Percentiles rank a stretch among this genome's conserved stretches.
phyloP scores from a whole-genome alignment of 805 yeast species.

The Spathaspora hagerdaliae region DNA sequence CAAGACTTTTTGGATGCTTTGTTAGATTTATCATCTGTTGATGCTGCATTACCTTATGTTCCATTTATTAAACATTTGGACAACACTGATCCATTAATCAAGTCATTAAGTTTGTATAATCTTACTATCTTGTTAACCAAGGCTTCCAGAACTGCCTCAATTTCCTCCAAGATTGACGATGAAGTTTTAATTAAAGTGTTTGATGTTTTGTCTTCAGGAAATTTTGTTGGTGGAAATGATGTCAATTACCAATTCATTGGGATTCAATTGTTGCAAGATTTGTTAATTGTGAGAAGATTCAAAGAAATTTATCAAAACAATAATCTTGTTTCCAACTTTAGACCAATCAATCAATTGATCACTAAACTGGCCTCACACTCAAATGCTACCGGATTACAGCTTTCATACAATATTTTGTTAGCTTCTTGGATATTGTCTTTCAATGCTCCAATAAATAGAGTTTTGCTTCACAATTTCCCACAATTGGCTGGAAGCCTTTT shows the following conservation, averaged over 20 bases:
- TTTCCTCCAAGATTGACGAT: slow-evolving; percentile 24
- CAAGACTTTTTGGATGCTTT: slow-evolving; percentile 36
- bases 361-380: slow-evolving; percentile 28
- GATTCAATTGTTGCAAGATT: slow-evolving; percentile 61
- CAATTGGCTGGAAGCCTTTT: slow-evolving; percentile 50
- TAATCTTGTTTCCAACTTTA: slow-evolving; percentile 31
- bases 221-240: slow-evolving; percentile 29
- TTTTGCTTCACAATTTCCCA: slow-evolving; percentile 49
- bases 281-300: slow-evolving; percentile 51
- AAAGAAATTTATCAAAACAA: slow-evolving; percentile 45
- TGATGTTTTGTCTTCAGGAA: slow-evolving; percentile 28
- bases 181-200: slow-evolving; percentile 37
- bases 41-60: slow-evolving; percentile 46
- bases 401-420: slow-evolving; percentile 76
- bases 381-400: slow-evolving; percentile 58
- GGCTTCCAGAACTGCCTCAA: slow-evolving; percentile 12
- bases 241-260: slow-evolving; percentile 53
- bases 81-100: slow-evolving; percentile 53
- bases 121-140: slow-evolving; percentile 44
- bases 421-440: slow-evolving; percentile 85
- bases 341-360: slow-evolving; percentile 27
- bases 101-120: slow-evolving; percentile 52
- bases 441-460: slow-evolving; percentile 47
- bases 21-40: slow-evolving; percentile 37
- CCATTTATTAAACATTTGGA: slow-evolving; percentile 52